A percentile compares a stretch with the other conserved stretches of the same genome.
phyloP scores from a whole-genome alignment of 306 rosid species.

The Fragaria vesca region DNA sequence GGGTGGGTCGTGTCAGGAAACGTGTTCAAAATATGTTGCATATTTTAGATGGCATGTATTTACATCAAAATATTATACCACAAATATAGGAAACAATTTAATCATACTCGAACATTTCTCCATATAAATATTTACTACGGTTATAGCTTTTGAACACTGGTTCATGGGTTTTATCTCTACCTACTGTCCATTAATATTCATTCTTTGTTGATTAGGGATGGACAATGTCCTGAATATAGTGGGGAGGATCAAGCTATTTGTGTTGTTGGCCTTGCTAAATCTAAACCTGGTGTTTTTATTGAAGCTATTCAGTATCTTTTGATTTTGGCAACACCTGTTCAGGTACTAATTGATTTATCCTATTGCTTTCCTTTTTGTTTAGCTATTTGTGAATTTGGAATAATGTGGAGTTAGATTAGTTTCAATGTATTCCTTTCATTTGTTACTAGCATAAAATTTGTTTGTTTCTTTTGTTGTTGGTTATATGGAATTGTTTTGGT shows the following conservation, averaged over 20 bases:
- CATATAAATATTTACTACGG: neutral
- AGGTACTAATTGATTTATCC: conserved; percentile 49
- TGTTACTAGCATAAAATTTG: neutral
- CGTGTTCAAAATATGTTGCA: neutral
- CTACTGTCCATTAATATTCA: conserved; percentile 12
- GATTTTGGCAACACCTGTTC: conserved; percentile 83
- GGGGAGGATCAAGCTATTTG: conserved; percentile 98
- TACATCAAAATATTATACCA: neutral
- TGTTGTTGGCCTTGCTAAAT: conserved; percentile 88
- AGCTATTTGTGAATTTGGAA: conserved; percentile 6
- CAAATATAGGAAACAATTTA: neutral
- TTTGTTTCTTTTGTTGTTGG: conserved; percentile 6
- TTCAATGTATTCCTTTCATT: neutral
- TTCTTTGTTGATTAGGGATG: conserved; percentile 71
- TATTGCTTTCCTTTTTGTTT: conserved; percentile 9
- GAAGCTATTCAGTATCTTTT: conserved; percentile 93
- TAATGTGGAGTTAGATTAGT: neutral
- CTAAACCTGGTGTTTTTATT: conserved; percentile 86
- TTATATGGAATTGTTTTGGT: no score
- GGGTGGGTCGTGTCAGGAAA: no score
- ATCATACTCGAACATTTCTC: neutral
- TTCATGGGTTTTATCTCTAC: conserved; percentile 18
- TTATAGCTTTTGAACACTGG: neutral
- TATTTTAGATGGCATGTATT: neutral
- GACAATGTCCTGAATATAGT: conserved; percentile 88